Evolutionary conservation across 306 rosid species (phyloP).

Genomic region (Lagenaria siceraria): DNA sequence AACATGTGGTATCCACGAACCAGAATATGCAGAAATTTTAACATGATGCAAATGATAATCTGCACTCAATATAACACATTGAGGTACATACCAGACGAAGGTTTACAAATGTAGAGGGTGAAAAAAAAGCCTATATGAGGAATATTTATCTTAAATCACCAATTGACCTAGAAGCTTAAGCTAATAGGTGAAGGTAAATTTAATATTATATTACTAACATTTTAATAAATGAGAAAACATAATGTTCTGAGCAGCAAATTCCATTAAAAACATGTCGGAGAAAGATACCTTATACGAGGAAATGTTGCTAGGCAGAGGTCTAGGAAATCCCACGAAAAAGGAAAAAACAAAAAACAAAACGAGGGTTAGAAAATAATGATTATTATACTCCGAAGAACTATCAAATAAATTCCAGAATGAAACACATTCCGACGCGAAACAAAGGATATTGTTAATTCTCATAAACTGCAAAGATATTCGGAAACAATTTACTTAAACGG

Average conservation of each 20-base stretch:
- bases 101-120: neutral
- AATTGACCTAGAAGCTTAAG: too few species aligned
- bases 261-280: slow-evolving; percentile 9
- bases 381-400: neutral
- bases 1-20: neutral
- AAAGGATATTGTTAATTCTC: neutral
- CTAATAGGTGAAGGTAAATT: too few species aligned
- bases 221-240: neutral
- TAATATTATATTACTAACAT: too few species aligned
- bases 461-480: neutral
- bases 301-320: slow-evolving; percentile 78
- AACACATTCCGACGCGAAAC: neutral
- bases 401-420: neutral
- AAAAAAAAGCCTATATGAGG: neutral
- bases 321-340: slow-evolving; percentile 15
- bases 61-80: neutral
- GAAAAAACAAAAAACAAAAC: neutral
- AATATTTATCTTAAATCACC: too few species aligned
- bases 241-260: neutral
- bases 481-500: neutral
- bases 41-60: neutral
- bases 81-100: neutral
- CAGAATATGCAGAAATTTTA: neutral
- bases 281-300: slow-evolving; percentile 87
- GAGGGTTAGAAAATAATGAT: slow-evolving; percentile 5